Conservation (phyloP, 768 basidiomycete species). For the Lentinula detonsa region DNA sequence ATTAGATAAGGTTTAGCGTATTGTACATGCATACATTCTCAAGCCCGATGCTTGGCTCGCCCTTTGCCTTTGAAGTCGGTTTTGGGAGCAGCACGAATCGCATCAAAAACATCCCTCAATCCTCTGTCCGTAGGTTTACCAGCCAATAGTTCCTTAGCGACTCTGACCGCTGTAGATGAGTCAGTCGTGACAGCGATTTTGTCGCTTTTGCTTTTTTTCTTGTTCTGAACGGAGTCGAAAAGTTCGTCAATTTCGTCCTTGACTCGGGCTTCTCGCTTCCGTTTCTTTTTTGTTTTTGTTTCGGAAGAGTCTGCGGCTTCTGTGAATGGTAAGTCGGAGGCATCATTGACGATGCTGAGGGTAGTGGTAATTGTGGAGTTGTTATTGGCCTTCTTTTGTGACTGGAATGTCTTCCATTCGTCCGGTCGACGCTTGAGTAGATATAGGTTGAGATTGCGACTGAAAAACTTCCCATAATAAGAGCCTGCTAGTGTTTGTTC, state of each 20-base stretch:
- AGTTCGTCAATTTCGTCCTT: constrained; percentile 74
- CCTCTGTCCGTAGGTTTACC: background rate
- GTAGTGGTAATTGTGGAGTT: background rate
- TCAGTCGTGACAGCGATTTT: background rate
- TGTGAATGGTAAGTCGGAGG: constrained; percentile 5
- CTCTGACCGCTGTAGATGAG: background rate
- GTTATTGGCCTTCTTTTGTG: constrained; percentile 17
- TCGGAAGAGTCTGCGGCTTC: constrained; percentile 9
- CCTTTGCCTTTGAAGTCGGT: background rate
- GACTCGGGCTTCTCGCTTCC: constrained; percentile 38
- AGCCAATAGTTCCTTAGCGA: background rate
- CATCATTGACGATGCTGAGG: constrained; percentile 21
- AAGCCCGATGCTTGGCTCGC: background rate
- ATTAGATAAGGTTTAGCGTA: too few species aligned
- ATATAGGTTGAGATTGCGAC: constrained; percentile 69
- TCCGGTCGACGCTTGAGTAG: constrained; percentile 74
- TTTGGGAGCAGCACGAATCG: constrained; percentile 3
- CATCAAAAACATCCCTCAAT: constrained; percentile 1
- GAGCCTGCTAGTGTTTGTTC: constrained; percentile 70
- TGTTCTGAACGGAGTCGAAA: constrained; percentile 33
- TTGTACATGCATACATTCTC: too few species aligned
- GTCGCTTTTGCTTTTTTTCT: background rate
- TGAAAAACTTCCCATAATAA: constrained; percentile 85
- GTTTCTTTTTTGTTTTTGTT: constrained; percentile 23
- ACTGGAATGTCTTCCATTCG: constrained; percentile 77